Conservation (phyloP, 2,329 filamentous ascomycete species). For the Torrubiellomyces zombiae region DNA sequence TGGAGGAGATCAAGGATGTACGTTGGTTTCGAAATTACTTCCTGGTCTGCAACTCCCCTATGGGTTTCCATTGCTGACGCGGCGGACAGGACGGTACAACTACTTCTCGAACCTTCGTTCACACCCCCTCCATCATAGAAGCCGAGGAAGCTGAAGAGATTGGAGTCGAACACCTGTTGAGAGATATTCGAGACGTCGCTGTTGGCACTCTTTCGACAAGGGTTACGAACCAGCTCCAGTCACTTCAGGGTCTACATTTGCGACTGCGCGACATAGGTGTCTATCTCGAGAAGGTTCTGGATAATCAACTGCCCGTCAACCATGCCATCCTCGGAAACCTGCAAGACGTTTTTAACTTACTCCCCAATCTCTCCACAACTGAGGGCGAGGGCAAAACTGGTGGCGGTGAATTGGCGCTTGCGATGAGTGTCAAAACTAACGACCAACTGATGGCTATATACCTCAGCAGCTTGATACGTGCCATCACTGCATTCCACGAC, state of each 20-base stretch:
- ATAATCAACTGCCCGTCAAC: conserved; percentile 85
- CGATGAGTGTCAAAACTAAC: conserved; percentile 98
- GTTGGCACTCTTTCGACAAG: conserved; percentile 92
- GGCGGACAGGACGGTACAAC: conserved; percentile 73
- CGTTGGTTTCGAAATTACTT: conserved; percentile 19
- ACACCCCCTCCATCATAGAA: conserved; percentile 96
- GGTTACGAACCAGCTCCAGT: conserved; percentile 95
- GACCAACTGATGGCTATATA: conserved; percentile 99
- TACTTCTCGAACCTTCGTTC: conserved; percentile 92
- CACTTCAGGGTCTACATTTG: conserved; percentile 86
- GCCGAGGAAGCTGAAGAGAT: conserved; percentile 98
- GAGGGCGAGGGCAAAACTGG: conserved; percentile 45
- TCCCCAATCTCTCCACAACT: conserved; percentile 86
- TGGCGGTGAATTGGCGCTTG: conserved; percentile 77
- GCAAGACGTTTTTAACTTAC: conserved; percentile 98
- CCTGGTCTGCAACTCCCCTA: too few relatives aligned
- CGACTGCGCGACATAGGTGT: conserved; percentile 87
- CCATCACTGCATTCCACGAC: conserved; percentile 97
- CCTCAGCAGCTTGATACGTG: conserved; percentile 85
- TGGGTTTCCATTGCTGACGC: conserved; percentile 1
- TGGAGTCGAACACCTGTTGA: conserved; percentile 89
- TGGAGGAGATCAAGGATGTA: conserved; percentile 99
- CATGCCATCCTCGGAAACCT: conserved; percentile 94
- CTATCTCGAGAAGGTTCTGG: conserved; percentile 91
- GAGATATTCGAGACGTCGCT: conserved; percentile 95